Percentiles rank a stretch among this genome's conserved stretches.
Conservation (phyloP, 371 early-diverging fungal genomes). For the Apophysomyces ossiformis region DNA sequence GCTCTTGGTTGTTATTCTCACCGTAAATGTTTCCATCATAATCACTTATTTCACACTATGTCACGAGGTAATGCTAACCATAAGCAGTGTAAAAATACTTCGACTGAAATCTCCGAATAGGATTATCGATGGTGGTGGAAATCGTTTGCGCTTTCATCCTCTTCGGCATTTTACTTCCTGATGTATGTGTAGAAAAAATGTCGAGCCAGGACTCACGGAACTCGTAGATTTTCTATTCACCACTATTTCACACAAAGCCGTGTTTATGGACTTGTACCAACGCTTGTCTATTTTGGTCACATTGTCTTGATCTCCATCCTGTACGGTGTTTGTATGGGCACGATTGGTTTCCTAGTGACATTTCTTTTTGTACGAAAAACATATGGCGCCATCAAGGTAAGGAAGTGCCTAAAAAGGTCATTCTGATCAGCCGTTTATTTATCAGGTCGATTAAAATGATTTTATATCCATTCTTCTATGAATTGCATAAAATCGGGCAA, state of each 20-base stretch:
- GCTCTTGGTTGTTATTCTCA: slow-evolving; percentile 67
- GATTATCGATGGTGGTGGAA: slow-evolving; percentile 88
- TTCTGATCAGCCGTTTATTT: too few relatives aligned
- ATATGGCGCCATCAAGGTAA: slow-evolving; percentile 75
- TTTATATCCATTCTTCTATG: too few relatives aligned
- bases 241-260: slow-evolving; percentile 57
- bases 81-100: background rate
- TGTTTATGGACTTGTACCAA: slow-evolving; percentile 55
- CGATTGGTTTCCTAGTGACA: slow-evolving; percentile 78
- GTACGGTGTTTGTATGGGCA: slow-evolving; percentile 72
- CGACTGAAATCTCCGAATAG: slow-evolving; percentile 18
- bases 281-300: slow-evolving; percentile 59
- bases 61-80: slow-evolving; percentile 57
- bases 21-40: slow-evolving; percentile 85
- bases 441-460: too few relatives aligned
- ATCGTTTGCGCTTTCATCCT: slow-evolving; percentile 73
- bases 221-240: slow-evolving; percentile 31
- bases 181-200: slow-evolving; percentile 25
- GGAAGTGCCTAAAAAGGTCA: too few relatives aligned
- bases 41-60: slow-evolving; percentile 91
- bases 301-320: slow-evolving; percentile 57
- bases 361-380: slow-evolving; percentile 78
- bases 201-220: background rate
- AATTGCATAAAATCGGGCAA: too few relatives aligned
- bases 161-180: slow-evolving; percentile 77